phyloP scores from a whole-genome alignment of 495 filamentous ascomycete genomes.

The Delitschia confertaspora region DNA sequence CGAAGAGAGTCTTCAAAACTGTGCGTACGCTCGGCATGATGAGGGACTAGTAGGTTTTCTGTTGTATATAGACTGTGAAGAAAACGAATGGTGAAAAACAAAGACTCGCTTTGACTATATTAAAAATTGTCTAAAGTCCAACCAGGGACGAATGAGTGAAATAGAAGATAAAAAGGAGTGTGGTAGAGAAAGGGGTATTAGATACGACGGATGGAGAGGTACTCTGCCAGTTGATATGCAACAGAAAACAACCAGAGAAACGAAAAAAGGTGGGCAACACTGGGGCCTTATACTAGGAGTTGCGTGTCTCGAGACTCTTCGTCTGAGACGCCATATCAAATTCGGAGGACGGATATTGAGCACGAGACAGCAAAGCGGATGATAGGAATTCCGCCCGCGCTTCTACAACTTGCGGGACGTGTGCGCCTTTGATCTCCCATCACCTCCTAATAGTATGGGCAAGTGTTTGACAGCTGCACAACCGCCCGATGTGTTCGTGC shows the following conservation, averaged over 20 bases:
- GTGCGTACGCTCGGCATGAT: slow-evolving; percentile 28
- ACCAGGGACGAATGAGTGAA: slow-evolving; percentile 28
- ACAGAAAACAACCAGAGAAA: slow-evolving; percentile 26
- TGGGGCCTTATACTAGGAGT: slow-evolving; percentile 26
- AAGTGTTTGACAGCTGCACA: not conserved
- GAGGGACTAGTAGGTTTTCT: slow-evolving; percentile 11
- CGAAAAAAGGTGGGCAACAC: slow-evolving; percentile 16
- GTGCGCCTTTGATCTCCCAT: slow-evolving; percentile 10
- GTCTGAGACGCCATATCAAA: slow-evolving; percentile 29
- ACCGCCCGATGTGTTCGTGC: slow-evolving; percentile 10
- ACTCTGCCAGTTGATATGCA: slow-evolving; percentile 24
- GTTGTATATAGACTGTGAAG: not conserved
- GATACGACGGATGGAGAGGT: slow-evolving; percentile 16
- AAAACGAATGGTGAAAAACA: slow-evolving; percentile 13
- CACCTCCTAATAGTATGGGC: too few relatives aligned
- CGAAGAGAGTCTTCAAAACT: slow-evolving; percentile 16
- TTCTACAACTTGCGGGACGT: slow-evolving; percentile 19
- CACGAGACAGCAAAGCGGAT: slow-evolving; percentile 12
- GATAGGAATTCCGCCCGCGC: slow-evolving; percentile 22
- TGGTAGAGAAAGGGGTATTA: slow-evolving; percentile 12
- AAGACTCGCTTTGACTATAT: slow-evolving; percentile 19
- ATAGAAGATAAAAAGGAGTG: slow-evolving; percentile 16
- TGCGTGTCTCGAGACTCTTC: slow-evolving; percentile 21
- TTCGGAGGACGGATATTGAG: slow-evolving; percentile 24
- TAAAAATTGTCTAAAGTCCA: slow-evolving; percentile 26